Percentiles rank a stretch among this genome's conserved stretches.
phyloP scores from a whole-genome alignment of 2,329 filamentous ascomycete species.

The Juglanconis sp. region DNA sequence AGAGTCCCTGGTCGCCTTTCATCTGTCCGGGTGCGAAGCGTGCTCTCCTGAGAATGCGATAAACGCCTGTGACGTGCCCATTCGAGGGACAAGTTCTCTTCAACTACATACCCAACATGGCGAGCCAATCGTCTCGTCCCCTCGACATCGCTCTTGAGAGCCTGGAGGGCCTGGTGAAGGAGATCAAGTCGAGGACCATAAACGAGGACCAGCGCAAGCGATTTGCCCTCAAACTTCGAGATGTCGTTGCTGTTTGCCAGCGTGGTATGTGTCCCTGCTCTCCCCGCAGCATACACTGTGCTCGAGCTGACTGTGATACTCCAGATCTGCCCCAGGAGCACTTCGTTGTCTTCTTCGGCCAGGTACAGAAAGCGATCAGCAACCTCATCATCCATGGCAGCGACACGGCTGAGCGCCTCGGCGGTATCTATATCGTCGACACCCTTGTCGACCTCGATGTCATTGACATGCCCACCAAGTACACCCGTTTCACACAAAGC shows the following conservation, averaged over 20 bases:
- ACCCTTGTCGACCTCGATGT: slow-evolving; percentile 94
- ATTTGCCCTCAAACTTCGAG: slow-evolving; percentile 51
- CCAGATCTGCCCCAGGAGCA: slow-evolving; percentile 75
- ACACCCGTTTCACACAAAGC: slow-evolving; percentile 88
- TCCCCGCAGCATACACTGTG: background rate
- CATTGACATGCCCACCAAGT: slow-evolving; percentile 88
- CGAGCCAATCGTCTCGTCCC: slow-evolving; percentile 39
- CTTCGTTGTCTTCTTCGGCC: slow-evolving; percentile 61
- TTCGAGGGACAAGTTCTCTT: slow-evolving; percentile 15
- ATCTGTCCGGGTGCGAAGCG: background rate
- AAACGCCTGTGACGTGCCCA: slow-evolving; percentile 7
- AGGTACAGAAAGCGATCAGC: slow-evolving; percentile 56
- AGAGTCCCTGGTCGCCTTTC: background rate
- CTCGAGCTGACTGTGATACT: slow-evolving; percentile 10
- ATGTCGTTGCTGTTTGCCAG: slow-evolving; percentile 53
- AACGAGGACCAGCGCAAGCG: slow-evolving; percentile 51
- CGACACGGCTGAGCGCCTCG: slow-evolving; percentile 84
- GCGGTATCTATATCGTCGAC: slow-evolving; percentile 88
- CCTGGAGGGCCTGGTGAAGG: slow-evolving; percentile 52
- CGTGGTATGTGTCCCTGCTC: slow-evolving; percentile 41
- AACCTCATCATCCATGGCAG: slow-evolving; percentile 76
- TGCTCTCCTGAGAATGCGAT: slow-evolving; percentile 16
- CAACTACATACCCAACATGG: slow-evolving; percentile 23
- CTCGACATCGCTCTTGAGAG: slow-evolving; percentile 52
- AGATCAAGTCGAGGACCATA: slow-evolving; percentile 49